These are phyloP conservation scores for Nannochloris sp. DNA, from an alignment of 139 green algal species.

Conservation along the genomic window DNA sequence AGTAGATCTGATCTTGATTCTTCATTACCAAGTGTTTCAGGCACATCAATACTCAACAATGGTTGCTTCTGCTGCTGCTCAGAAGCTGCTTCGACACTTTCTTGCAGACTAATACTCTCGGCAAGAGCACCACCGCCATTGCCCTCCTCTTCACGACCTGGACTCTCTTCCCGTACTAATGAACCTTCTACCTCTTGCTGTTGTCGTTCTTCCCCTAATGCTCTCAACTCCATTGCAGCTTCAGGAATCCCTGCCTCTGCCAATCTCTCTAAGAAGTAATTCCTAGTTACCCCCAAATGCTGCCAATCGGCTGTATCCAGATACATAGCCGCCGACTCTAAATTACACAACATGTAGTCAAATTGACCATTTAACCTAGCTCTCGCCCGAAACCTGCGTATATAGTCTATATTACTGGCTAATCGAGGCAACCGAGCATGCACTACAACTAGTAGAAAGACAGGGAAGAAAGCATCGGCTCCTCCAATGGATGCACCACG, in stretches of 20 bases:
- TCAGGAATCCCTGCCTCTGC: slow-evolving; percentile 32
- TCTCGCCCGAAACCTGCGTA: slow-evolving; percentile 55
- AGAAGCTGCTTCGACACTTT: no score
- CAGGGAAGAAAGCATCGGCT: slow-evolving; percentile 91
- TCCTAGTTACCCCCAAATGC: slow-evolving; percentile 15
- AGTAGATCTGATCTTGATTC: no score
- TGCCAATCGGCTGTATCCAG: slow-evolving; percentile 28
- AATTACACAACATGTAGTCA: slow-evolving; percentile 36
- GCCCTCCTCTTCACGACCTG: no score
- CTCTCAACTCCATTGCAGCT: slow-evolving; percentile 15
- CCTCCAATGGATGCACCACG: slow-evolving; percentile 35
- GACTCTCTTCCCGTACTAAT: no score
- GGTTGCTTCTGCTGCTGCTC: neutral
- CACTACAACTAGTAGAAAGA: slow-evolving; percentile 86
- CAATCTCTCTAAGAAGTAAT: slow-evolving; percentile 21
- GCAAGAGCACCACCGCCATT: no score
- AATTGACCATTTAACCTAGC: slow-evolving; percentile 37
- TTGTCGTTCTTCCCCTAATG: neutral
- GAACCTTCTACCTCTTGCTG: no score
- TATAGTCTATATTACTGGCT: slow-evolving; percentile 68
- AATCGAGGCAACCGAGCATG: slow-evolving; percentile 57
- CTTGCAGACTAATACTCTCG: no score
- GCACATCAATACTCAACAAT: neutral
- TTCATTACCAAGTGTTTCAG: no score
- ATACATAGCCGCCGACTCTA: slow-evolving; percentile 33